Evolutionary conservation across 768 basidiomycete genomes (phyloP).

Genomic region (Cystobasidium tubakii): DNA sequence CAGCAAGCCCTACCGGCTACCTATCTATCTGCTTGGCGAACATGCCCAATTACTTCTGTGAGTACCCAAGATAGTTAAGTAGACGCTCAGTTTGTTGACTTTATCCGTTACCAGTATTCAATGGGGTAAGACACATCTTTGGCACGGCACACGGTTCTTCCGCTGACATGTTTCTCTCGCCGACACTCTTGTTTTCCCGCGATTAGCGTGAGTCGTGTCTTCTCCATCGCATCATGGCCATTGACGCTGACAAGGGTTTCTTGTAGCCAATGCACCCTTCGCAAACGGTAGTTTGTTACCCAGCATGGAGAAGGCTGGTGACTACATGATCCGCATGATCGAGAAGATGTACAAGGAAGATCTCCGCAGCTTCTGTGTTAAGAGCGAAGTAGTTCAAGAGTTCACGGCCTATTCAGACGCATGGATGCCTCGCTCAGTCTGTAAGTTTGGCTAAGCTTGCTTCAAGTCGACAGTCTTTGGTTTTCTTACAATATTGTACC

Average conservation of each 20-base stretch:
- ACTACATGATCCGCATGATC: slow-evolving; percentile 34
- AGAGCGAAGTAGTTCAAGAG: slow-evolving; percentile 14
- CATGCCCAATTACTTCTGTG: slow-evolving; percentile 35
- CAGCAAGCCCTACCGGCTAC: slow-evolving; percentile 22
- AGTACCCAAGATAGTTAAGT: neutral
- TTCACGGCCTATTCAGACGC: slow-evolving; percentile 11
- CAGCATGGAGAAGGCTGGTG: slow-evolving; percentile 21
- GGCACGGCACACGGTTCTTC: neutral
- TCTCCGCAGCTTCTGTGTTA: slow-evolving; percentile 17
- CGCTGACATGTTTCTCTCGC: neutral
- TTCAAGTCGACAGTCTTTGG: too few relatives aligned
- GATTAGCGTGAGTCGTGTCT: too few relatives aligned
- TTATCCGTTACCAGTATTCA: neutral
- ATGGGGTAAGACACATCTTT: neutral
- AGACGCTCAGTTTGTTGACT: neutral
- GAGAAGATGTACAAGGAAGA: slow-evolving; percentile 32
- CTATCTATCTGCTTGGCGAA: slow-evolving; percentile 26
- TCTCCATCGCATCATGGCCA: too few relatives aligned
- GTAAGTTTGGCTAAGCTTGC: neutral
- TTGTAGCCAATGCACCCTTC: slow-evolving; percentile 4
- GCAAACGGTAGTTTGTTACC: slow-evolving; percentile 24
- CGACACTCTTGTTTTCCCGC: neutral
- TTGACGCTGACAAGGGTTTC: neutral
- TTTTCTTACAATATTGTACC: too few relatives aligned
- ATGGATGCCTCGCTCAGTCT: slow-evolving; percentile 22